These are phyloP conservation scores for Boletus sensibilis DNA, from an alignment of 768 basidiomycete species.

Conservation along the genomic window DNA sequence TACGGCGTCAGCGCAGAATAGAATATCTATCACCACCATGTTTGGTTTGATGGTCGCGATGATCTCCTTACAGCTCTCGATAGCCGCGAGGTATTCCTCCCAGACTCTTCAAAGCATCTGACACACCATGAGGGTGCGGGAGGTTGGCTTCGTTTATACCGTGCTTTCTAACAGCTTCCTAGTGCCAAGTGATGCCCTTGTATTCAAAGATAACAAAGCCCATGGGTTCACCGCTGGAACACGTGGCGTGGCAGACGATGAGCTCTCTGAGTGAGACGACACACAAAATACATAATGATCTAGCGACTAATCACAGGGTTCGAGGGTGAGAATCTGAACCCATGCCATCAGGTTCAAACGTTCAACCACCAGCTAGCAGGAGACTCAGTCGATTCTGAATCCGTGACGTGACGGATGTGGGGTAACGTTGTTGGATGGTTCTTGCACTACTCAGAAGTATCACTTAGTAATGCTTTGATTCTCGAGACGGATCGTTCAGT, in stretches of 20 bases:
- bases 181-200: neutral
- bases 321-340: too few relatives aligned
- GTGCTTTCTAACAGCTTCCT: neutral
- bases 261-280: neutral
- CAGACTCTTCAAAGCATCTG: neutral
- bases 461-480: too few relatives aligned
- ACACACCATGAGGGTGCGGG: neutral
- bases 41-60: neutral
- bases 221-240: neutral
- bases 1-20: neutral
- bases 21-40: conserved; percentile 2
- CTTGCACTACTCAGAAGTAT: too few relatives aligned
- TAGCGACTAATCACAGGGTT: too few relatives aligned
- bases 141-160: neutral
- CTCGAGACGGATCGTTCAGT: too few relatives aligned
- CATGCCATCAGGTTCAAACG: too few relatives aligned
- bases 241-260: neutral
- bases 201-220: conserved; percentile 10
- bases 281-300: too few relatives aligned
- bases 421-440: too few relatives aligned
- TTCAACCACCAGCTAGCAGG: too few relatives aligned
- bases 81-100: conserved; percentile 7
- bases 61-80: neutral
- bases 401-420: too few relatives aligned
- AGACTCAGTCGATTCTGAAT: too few relatives aligned